Evolutionary conservation across 2,329 filamentous ascomycete genomes (phyloP).

Genomic region (Claviceps quebecensis): DNA sequence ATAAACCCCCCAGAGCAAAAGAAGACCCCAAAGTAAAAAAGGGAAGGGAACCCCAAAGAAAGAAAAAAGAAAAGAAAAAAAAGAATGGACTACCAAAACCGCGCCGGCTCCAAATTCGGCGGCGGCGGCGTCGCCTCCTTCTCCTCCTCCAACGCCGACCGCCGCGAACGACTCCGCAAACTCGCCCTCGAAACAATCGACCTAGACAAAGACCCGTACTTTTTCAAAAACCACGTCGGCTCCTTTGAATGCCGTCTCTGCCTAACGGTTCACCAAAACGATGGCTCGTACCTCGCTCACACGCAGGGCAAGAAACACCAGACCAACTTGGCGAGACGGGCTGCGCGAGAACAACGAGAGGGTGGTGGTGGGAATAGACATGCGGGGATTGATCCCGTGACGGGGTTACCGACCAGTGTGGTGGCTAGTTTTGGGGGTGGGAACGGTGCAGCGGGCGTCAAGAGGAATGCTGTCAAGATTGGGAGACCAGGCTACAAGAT

Average conservation of each 20-base stretch:
- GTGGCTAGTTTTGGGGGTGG: constrained; percentile 46
- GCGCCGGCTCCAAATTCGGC: constrained; percentile 93
- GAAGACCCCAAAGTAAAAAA: not conserved
- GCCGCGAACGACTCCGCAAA: constrained; percentile 91
- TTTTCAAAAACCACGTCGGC: constrained; percentile 99
- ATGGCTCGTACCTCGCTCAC: constrained; percentile 95
- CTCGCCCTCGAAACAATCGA: constrained; percentile 98
- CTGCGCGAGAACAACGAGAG: constrained; percentile 88
- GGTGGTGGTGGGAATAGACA: constrained; percentile 36
- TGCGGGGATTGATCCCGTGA: constrained; percentile 46
- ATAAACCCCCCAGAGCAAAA: not conserved
- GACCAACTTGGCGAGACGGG: constrained; percentile 89
- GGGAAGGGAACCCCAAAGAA: too few relatives aligned
- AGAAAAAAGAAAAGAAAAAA: not conserved
- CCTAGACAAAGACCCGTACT: constrained; percentile 98
- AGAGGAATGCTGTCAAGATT: constrained; percentile 83
- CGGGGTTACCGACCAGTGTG: constrained; percentile 59
- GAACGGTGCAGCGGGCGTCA: constrained; percentile 35
- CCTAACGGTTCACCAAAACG: constrained; percentile 95
- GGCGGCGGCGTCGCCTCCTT: constrained; percentile 92
- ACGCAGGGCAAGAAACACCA: constrained; percentile 98
- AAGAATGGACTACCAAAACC: constrained; percentile 67
- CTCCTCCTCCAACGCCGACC: constrained; percentile 89
- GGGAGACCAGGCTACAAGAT: constrained; percentile 95
- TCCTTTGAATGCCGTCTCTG: constrained; percentile 96